Evolutionary conservation across 768 basidiomycete genomes (phyloP), one percentile per base, ranked within the genome.

Genomic region (Plicaturopsis crispa): DNA sequence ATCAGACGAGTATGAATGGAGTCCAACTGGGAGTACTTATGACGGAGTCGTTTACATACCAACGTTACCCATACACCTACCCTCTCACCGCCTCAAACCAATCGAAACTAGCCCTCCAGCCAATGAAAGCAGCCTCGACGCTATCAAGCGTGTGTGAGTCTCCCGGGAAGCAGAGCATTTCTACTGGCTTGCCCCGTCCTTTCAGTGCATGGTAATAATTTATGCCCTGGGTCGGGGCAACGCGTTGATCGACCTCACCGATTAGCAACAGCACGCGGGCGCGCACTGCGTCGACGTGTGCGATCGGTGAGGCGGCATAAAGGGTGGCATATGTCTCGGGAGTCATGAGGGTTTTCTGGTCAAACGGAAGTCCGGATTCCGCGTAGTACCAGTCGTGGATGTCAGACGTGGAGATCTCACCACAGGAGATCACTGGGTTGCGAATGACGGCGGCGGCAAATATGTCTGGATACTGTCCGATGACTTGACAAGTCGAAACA

Each of bases 141-240:
- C 77, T 74, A 13, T 80, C 80, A 5, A 83, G 52, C 3, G 78
- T 63, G 53, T 85, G 83, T 1, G 69, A 64, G 47, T 82, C 78
- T 17, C 74, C 71, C 16, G 72, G 70, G 45, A 83, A 84, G 34
- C 67, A 52, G 24, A 82, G 55, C 70, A 83, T 66, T 34, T 80
- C 75, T 12, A 80, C 72, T 4, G 61, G 55, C 39, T 59, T 51
- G 10, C 45, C 53, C 11, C 47, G 39, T 5, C 65, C 73, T 50
- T 75, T 82, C 39, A 86, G 52, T 4, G 73, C 73, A 55, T 86
- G 80, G 43, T 80, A 87, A 51, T 74, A 81, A 5, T 66, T 69
- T 39, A 66, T 64, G 0, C 75, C 75, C 35, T 87, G 82, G 4
- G 69, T 65, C 0, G 80, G 73, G 4, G 78, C 69, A 4, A 82